Conservation (phyloP, 1,284 basidiomycete species). For the Baeospora myosura region DNA sequence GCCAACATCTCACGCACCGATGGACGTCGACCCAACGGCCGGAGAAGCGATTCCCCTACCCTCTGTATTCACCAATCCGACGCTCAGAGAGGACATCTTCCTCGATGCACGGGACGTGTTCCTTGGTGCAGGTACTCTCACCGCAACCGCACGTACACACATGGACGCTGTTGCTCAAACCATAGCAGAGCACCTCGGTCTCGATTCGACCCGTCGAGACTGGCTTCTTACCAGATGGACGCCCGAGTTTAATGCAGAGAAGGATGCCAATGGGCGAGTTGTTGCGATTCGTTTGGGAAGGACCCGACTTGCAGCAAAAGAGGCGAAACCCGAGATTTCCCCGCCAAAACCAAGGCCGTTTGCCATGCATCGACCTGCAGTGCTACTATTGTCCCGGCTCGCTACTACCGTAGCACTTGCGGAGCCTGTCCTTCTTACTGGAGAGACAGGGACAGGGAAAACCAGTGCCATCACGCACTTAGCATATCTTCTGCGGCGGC, state of each 20-base stretch:
- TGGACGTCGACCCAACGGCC: constrained; percentile 35
- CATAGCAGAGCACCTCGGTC: constrained; percentile 58
- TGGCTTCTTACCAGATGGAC: constrained; percentile 53
- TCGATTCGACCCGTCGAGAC: constrained; percentile 53
- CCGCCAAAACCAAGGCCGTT: constrained; percentile 54
- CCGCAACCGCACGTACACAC: constrained; percentile 45
- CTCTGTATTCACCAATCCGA: constrained; percentile 63
- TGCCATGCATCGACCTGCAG: constrained; percentile 84
- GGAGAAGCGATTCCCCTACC: constrained; percentile 24
- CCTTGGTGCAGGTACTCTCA: constrained; percentile 66
- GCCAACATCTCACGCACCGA: constrained; percentile 37
- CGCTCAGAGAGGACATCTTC: constrained; percentile 84
- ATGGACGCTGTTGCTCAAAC: constrained; percentile 40
- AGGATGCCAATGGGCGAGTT: constrained; percentile 54
- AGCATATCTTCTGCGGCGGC: constrained; percentile 71
- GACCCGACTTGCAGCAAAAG: constrained; percentile 43
- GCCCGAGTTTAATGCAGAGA: constrained; percentile 65
- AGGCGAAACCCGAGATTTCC: constrained; percentile 28
- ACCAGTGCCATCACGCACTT: constrained; percentile 90
- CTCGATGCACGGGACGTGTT: constrained; percentile 91
- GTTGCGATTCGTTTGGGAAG: constrained; percentile 52
- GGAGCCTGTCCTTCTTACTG: constrained; percentile 90
- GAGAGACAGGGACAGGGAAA: constrained; percentile 98
- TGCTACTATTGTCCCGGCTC: constrained; percentile 77
- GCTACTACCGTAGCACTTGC: constrained; percentile 64